phyloP scores from a whole-genome alignment of 1,284 basidiomycete genomes.

The Sanghuangporus baumii region DNA sequence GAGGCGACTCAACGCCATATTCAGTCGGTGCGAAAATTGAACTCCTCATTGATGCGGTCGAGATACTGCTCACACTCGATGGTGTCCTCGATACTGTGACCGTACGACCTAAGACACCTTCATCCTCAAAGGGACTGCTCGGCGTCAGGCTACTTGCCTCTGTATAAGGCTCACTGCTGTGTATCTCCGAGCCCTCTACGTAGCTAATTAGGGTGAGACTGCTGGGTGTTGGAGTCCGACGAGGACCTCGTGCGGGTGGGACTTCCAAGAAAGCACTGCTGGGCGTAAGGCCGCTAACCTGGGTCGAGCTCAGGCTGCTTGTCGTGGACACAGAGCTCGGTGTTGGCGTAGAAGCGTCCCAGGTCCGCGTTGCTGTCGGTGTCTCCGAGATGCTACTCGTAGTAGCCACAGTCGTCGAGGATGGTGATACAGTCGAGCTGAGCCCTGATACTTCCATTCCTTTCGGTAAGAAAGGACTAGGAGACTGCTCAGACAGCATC shows the following conservation, averaged over 20 bases:
- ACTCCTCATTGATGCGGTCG: conserved; percentile 34
- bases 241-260: not conserved
- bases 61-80: conserved; percentile 36
- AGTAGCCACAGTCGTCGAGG: conserved; percentile 2
- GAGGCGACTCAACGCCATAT: conserved; percentile 27
- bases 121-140: conserved; percentile 11
- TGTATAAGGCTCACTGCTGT: not conserved
- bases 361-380: not conserved
- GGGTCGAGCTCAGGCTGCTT: conserved; percentile 4
- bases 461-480: conserved; percentile 14
- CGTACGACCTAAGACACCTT: conserved; percentile 13
- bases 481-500: not conserved
- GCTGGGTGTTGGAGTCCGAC: conserved; percentile 5
- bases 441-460: not conserved
- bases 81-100: conserved; percentile 30
- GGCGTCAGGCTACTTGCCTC: conserved; percentile 6
- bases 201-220: conserved; percentile 17
- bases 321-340: conserved; percentile 20
- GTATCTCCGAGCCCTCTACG: not conserved
- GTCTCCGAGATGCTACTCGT: conserved; percentile 6
- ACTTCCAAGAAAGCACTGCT: not conserved
- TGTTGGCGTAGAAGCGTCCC: conserved; percentile 31
- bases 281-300: conserved; percentile 4
- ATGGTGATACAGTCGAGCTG: conserved; percentile 13
- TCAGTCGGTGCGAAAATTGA: conserved; percentile 31